Evolutionary conservation across 2,329 filamentous ascomycete species (phyloP).

Genomic region (Delphinella strobiligena): DNA sequence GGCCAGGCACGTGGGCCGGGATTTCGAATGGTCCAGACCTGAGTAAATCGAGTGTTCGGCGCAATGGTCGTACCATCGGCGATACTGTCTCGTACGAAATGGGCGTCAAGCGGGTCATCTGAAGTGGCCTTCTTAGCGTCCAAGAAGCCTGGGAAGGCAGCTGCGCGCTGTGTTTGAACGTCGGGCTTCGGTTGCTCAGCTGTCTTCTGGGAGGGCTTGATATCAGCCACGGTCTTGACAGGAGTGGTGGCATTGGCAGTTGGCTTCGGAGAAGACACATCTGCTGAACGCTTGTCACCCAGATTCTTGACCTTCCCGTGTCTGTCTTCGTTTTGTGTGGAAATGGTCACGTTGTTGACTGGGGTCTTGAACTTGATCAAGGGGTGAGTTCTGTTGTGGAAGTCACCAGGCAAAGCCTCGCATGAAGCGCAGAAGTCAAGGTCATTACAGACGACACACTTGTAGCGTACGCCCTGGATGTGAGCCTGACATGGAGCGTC

Average conservation of each 20-base stretch:
- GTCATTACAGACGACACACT: slow-evolving; percentile 92
- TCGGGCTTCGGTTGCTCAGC: slow-evolving; percentile 3
- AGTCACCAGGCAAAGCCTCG: slow-evolving; percentile 74
- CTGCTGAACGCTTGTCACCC: slow-evolving; percentile 57
- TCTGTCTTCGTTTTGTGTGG: slow-evolving; percentile 66
- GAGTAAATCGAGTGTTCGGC: slow-evolving; percentile 65
- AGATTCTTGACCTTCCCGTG: slow-evolving; percentile 57
- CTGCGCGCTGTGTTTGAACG: background rate
- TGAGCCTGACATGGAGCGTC: slow-evolving; percentile 40
- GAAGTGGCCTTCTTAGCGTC: slow-evolving; percentile 14
- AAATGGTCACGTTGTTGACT: slow-evolving; percentile 76
- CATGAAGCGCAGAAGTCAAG: slow-evolving; percentile 91
- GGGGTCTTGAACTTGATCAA: slow-evolving; percentile 95
- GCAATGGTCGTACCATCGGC: slow-evolving; percentile 62
- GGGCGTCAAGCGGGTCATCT: slow-evolving; percentile 46
- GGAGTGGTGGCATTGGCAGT: slow-evolving; percentile 16
- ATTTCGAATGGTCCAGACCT: slow-evolving; percentile 87
- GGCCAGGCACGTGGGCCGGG: slow-evolving; percentile 72
- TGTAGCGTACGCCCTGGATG: slow-evolving; percentile 83
- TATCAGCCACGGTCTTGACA: slow-evolving; percentile 62
- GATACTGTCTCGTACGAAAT: slow-evolving; percentile 68
- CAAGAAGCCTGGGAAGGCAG: slow-evolving; percentile 1
- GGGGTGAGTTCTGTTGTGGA: slow-evolving; percentile 90
- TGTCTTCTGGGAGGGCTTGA: slow-evolving; percentile 40
- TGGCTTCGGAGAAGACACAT: slow-evolving; percentile 12